Base-by-base conservation (phyloP, 768 basidiomycete species). In the Amanita pallidorosea region DNA sequence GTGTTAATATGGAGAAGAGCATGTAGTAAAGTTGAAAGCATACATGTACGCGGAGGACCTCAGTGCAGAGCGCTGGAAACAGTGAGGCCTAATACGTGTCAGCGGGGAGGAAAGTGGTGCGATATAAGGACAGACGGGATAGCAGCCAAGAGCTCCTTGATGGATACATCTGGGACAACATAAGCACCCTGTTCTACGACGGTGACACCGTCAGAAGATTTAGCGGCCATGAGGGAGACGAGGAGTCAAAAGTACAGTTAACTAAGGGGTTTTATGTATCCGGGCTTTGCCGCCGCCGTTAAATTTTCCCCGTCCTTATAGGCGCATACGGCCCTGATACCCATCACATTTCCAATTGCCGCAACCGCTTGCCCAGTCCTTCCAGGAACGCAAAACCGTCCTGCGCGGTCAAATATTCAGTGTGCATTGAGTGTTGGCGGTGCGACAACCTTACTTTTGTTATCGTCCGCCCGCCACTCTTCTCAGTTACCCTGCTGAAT, bases 61-160 rank as follows among this genome's bases (percentile, higher is more conserved):
- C 59, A 93, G 54, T 4, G 90, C 87, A 0, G 90, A 94, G 54
- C 95, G 87, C 71, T 94, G 74, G 69, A 83, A 90, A 72, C 95
- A 97, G 67, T 91, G 91, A 7, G 84, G 57, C 12, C 88, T 89
- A 48, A 48, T 34, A 47, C 49, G 18, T 23, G 23, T 58, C 20
- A 52, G 43, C 34, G 7, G 9, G 36, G 5, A 29, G 27, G 48
- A 51, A 31, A 34, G 49, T 35, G 18, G 31, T 35, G 18, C 55
- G 38, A 37, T 49, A 35, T 13, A 17, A 54, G 40, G 27, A 75
- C 84, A 55, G 60, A 88, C 80, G 93, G 93, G 61, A 96, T 93
- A 15, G 76, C 80, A 42, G 76, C 77, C 47, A 94, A 75, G 58
- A 95, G 63, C 60, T 96, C 87, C 71, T 94, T 96, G 65, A 94